Evolutionary conservation across 257 asterid species (phyloP).

Genomic region (Plantago ovata): DNA sequence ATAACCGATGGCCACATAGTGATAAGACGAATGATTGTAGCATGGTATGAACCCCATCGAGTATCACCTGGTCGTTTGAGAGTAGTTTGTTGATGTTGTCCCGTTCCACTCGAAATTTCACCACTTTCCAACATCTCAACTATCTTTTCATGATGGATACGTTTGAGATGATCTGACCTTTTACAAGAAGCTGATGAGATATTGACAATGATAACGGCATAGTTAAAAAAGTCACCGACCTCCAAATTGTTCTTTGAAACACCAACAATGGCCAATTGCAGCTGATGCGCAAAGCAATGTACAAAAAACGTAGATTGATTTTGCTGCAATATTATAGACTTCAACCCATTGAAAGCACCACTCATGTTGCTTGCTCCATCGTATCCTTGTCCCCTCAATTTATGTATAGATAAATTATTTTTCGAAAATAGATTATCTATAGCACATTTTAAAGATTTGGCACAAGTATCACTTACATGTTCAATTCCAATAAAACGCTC

Average conservation of each 20-base stretch:
- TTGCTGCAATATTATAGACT: neutral
- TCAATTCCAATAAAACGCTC: too few species aligned
- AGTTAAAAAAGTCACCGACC: neutral
- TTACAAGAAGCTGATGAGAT: neutral
- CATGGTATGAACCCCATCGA: neutral
- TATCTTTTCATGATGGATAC: neutral
- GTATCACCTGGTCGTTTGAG: neutral
- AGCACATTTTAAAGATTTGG: too few species aligned
- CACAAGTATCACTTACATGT: too few species aligned
- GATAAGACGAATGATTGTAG: neutral
- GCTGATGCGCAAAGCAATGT: neutral
- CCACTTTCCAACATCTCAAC: neutral
- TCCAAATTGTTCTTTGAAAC: too few species aligned
- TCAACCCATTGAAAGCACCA: neutral
- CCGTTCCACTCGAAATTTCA: neutral
- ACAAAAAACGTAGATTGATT: too few species aligned
- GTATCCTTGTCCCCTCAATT: neutral
- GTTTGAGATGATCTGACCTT: neutral
- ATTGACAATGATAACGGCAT: constrained; percentile 1
- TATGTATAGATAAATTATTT: neutral
- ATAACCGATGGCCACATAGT: neutral
- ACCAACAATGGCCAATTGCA: neutral
- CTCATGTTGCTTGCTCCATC: too few species aligned
- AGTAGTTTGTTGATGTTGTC: neutral
- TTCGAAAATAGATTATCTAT: neutral